Evolutionary conservation across 2,329 filamentous ascomycete genomes (phyloP).

Genomic region (Bertia moriformis): DNA sequence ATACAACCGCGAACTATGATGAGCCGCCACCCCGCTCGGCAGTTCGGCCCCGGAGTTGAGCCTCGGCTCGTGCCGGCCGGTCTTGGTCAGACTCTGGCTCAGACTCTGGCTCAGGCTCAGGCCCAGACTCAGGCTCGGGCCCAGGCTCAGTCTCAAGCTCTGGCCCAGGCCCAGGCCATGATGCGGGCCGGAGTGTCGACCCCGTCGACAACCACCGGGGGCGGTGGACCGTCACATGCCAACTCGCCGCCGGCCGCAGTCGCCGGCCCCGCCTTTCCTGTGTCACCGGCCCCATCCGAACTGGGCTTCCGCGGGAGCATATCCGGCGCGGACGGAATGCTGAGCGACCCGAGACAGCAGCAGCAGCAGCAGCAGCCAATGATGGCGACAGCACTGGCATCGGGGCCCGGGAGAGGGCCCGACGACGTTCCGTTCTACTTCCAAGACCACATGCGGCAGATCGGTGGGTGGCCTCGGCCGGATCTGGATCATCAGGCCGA

Average conservation of each 20-base stretch:
- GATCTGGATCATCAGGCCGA: not conserved
- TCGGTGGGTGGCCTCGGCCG: not conserved
- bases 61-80: no score
- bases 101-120: constrained; percentile 55
- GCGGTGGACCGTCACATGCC: no score
- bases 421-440: not conserved
- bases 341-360: not conserved
- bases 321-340: not conserved
- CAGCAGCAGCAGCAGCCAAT: not conserved
- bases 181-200: no score
- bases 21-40: constrained; percentile 48
- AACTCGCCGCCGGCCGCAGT: no score
- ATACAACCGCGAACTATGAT: constrained; percentile 72
- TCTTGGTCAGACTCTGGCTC: not conserved
- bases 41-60: no score
- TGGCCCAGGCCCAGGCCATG: no score
- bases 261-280: not conserved
- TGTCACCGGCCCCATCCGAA: not conserved
- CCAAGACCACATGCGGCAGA: not conserved
- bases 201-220: no score
- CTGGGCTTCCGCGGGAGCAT: not conserved
- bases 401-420: not conserved
- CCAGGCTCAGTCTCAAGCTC: no score
- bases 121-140: no score
- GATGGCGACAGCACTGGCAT: not conserved